These are phyloP conservation scores for Talaromyces borbonicus DNA, from an alignment of 495 filamentous ascomycete genomes.

Conservation along the genomic window DNA sequence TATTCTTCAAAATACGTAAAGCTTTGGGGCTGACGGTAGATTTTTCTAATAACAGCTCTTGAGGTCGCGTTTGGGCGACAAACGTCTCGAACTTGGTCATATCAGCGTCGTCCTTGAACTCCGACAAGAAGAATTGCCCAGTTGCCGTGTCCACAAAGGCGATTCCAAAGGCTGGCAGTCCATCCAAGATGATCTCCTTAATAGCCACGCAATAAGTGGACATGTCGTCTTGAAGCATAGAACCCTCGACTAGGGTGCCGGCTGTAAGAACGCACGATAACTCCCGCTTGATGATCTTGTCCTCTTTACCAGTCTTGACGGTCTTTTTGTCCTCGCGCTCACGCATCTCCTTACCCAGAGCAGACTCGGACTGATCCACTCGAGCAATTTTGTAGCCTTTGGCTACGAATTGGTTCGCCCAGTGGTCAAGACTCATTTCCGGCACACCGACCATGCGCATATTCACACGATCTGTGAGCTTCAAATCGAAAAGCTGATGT, in stretches of 20 bases:
- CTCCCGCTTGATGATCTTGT: conserved; percentile 90
- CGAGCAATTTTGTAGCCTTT: conserved; percentile 94
- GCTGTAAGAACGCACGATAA: conserved; percentile 82
- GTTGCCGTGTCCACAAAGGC: conserved; percentile 95
- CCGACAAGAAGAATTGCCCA: conserved; percentile 84
- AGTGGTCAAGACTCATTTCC: conserved; percentile 79
- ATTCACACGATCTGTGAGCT: conserved; percentile 95
- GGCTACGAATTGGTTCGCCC: conserved; percentile 90
- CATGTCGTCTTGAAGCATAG: conserved; percentile 98
- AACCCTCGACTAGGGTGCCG: conserved; percentile 87
- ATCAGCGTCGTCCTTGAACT: conserved; percentile 87
- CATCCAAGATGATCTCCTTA: conserved; percentile 73
- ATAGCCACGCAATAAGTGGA: conserved; percentile 94
- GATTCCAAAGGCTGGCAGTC: conserved; percentile 77
- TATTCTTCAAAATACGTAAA: conserved; percentile 92
- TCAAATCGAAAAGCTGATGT: conserved; percentile 93
- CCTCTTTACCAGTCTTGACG: conserved; percentile 51
- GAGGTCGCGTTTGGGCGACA: conserved; percentile 84
- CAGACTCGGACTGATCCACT: conserved; percentile 93
- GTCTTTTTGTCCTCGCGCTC: conserved; percentile 58
- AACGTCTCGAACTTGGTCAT: conserved; percentile 98
- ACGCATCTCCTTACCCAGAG: conserved; percentile 95
- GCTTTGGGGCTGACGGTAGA: conserved; percentile 72
- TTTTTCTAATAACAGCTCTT: conserved; percentile 87
- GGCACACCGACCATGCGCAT: conserved; percentile 98